Base-by-base conservation (phyloP, 73 alveolate genomes). In the Diophrys appendiculata region DNA sequence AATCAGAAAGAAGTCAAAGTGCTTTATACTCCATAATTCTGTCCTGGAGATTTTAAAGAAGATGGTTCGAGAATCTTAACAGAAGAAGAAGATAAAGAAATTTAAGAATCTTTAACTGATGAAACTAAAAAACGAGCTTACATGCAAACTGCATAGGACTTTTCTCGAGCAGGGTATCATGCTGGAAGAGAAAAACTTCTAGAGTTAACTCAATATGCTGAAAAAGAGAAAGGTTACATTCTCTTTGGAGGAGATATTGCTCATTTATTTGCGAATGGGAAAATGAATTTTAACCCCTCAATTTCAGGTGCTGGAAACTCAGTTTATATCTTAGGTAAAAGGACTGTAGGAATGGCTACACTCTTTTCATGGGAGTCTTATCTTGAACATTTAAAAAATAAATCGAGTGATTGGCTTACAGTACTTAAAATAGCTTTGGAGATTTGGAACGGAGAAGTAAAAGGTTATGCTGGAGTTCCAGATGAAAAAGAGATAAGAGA, bases 401-500 rank as follows among this genome's bases (percentile, higher is more conserved):
- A 77, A 29, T 11, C 60, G 18, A 79, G 82, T 31, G 93, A 81
- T 1, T 78, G 88, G 89, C 76, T 77, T 8, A 53, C 78, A 3
- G 82, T 84, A 29, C 77, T 85, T 0, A 85, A 85, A 43, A 82
- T 74, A 24, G 88, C 93, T 0, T 71, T 85, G 32, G 93, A 85
- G 32, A 85, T 85, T 13, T 85, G 32, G 67, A 85, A 69, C 65
- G 93, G 93, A n/a, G 88, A 79, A 52, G 2, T 82, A 8, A 85
- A 85, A 64, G 93, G 93, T 0, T 79, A 33, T 56, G 86, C 73
- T 0, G 83, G 79, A 53, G 93, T 85, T 29, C 93, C 93, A 1
- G 86, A 85, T 78, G 86, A 78, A 25, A 78, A 69, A 43, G 89
- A 85, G 24, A 54, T 68, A 3, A 78, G 93, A 72, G 89, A 85